These are phyloP conservation scores for Chaetomium sp. DNA, from an alignment of 2,329 filamentous ascomycete species.

Conservation along the genomic window DNA sequence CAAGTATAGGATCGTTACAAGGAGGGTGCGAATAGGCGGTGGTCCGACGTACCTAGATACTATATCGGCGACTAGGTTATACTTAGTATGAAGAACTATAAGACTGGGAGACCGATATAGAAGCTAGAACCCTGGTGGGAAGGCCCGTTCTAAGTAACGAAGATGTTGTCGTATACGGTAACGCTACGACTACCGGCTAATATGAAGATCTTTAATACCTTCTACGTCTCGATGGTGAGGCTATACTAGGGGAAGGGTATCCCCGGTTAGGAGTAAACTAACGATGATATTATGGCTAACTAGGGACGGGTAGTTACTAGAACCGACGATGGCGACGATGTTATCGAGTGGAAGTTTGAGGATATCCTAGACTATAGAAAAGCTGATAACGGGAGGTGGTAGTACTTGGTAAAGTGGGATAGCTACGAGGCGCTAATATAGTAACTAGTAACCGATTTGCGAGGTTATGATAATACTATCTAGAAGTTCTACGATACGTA, in stretches of 20 bases:
- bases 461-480: not conserved
- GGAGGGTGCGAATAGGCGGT: not conserved
- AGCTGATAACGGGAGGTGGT: not conserved
- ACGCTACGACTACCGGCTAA: conserved; percentile 6
- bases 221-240: not conserved
- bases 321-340: not conserved
- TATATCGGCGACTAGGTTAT: not conserved
- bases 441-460: not conserved
- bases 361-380: not conserved
- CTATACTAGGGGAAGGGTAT: not conserved
- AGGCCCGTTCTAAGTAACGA: conserved; percentile 5
- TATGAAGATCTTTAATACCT: conserved; percentile 8
- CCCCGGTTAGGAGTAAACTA: not conserved
- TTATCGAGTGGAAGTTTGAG: not conserved
- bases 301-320: not conserved
- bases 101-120: not conserved
- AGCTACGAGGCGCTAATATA: not conserved
- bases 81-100: not conserved
- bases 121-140: not conserved
- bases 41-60: not conserved
- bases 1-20: not conserved
- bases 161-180: conserved; percentile 2
- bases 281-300: not conserved
- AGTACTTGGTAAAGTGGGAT: not conserved
- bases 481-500: not conserved